These are phyloP conservation scores for Fusarium pseudonygamai DNA, from an alignment of 2,329 filamentous ascomycete genomes.

Conservation along the genomic window DNA sequence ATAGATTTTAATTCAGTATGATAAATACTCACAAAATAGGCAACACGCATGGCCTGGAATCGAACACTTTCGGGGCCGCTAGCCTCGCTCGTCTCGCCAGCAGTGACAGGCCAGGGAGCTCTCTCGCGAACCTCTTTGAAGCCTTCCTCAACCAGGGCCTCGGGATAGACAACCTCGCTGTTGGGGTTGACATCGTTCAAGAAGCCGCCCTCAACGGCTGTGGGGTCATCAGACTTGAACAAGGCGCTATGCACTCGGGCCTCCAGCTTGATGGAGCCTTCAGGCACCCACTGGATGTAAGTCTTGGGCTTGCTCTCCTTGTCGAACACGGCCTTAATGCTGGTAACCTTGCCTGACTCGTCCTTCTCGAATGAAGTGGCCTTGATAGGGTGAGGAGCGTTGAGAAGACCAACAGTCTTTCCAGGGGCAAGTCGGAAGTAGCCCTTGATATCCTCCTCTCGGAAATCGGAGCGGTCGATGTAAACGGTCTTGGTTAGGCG, in stretches of 20 bases:
- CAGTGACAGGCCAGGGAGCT: slow-evolving; percentile 84
- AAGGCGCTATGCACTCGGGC: slow-evolving; percentile 82
- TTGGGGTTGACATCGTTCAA: slow-evolving; percentile 85
- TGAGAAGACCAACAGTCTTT: slow-evolving; percentile 79
- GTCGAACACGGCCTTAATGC: slow-evolving; percentile 71
- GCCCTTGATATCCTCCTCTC: slow-evolving; percentile 76
- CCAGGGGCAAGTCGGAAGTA: slow-evolving; percentile 85
- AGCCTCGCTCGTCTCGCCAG: slow-evolving; percentile 72
- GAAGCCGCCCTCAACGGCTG: slow-evolving; percentile 80
- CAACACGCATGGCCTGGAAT: slow-evolving; percentile 91
- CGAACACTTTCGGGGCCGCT: slow-evolving; percentile 78
- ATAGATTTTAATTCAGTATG: neutral
- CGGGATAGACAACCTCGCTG: slow-evolving; percentile 80
- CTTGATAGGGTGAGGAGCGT: slow-evolving; percentile 76
- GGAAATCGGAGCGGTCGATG: slow-evolving; percentile 85
- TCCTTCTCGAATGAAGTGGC: slow-evolving; percentile 77
- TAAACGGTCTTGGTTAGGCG: slow-evolving; percentile 81
- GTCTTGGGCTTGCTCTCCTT: slow-evolving; percentile 81
- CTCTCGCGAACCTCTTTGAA: slow-evolving; percentile 78
- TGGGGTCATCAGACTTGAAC: slow-evolving; percentile 88
- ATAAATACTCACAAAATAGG: slow-evolving; percentile 72
- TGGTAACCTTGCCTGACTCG: slow-evolving; percentile 69
- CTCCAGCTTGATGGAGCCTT: slow-evolving; percentile 74
- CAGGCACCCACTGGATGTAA: slow-evolving; percentile 88
- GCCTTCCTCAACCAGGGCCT: slow-evolving; percentile 84